These are phyloP conservation scores for Pedinophyceae sp. DNA, from an alignment of 139 green algal genomes.

Conservation along the genomic window DNA sequence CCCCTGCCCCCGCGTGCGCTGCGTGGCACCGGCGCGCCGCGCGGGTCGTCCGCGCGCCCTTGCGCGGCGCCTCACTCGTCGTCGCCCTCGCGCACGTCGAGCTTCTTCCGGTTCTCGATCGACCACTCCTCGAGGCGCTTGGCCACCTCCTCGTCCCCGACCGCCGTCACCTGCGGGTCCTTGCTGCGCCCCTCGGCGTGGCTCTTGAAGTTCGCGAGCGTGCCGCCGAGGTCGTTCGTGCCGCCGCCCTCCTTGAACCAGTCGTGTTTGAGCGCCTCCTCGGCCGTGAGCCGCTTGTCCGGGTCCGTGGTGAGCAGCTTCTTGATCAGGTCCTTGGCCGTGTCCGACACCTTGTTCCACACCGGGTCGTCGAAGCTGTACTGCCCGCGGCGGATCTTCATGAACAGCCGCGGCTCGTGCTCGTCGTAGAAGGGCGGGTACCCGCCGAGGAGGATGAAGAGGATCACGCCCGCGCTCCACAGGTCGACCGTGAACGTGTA, in stretches of 20 bases:
- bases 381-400: conserved; percentile 56
- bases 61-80: no score
- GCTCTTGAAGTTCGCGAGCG: background rate
- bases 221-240: background rate
- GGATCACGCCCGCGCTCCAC: conserved; percentile 51
- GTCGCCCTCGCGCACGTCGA: background rate
- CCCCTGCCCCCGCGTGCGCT: no score
- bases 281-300: conserved; percentile 36
- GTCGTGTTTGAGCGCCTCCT: conserved; percentile 44
- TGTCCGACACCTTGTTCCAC: conserved; percentile 54
- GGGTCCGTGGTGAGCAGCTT: conserved; percentile 47
- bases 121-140: background rate
- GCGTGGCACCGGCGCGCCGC: no score
- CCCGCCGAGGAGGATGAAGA: conserved; percentile 72
- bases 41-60: no score
- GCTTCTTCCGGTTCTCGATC: background rate
- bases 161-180: background rate
- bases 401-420: conserved; percentile 70
- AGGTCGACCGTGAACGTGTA: conserved; percentile 45
- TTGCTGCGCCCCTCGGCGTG: background rate
- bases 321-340: conserved; percentile 51
- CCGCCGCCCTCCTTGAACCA: conserved; percentile 26
- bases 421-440: conserved; percentile 85
- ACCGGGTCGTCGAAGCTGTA: conserved; percentile 66
- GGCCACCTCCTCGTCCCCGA: background rate